A percentile compares a stretch with the other conserved stretches of the same genome.
phyloP scores from a whole-genome alignment of 2,329 filamentous ascomycete species.

The Fusarium foetens region DNA sequence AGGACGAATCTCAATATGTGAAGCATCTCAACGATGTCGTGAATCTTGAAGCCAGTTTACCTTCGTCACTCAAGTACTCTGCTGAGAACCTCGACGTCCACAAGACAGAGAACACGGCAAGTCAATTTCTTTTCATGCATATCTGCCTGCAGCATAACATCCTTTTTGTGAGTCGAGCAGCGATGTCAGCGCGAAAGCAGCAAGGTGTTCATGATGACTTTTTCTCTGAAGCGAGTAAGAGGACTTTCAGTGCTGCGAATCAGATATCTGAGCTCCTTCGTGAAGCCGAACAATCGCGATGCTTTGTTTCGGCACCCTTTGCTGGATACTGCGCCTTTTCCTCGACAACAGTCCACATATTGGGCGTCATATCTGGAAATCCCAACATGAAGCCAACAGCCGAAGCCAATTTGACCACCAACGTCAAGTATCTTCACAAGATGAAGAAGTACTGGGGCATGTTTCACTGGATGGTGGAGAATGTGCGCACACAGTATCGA shows the following conservation, averaged over 20 bases:
- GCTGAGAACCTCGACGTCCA: conserved; percentile 86
- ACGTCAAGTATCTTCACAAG: conserved; percentile 88
- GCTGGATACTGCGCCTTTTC: conserved; percentile 95
- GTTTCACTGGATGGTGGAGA: conserved; percentile 97
- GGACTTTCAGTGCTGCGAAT: conserved; percentile 85
- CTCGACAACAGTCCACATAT: conserved; percentile 93
- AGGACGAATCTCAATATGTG: conserved; percentile 79
- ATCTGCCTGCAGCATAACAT: conserved; percentile 90
- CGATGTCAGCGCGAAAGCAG: conserved; percentile 75
- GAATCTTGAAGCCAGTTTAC: conserved; percentile 75
- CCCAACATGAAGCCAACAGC: conserved; percentile 77
- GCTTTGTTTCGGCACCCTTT: conserved; percentile 88
- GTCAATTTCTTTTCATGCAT: conserved; percentile 93
- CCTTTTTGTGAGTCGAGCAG: conserved; percentile 89
- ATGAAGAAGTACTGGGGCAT: conserved; percentile 99
- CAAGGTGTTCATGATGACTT: conserved; percentile 82
- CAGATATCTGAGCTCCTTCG: conserved; percentile 86
- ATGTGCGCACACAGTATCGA: conserved; percentile 87
- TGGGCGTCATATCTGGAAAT: conserved; percentile 90
- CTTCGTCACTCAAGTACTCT: conserved; percentile 77
- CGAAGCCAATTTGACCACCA: conserved; percentile 85
- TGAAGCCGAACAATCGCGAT: conserved; percentile 73
- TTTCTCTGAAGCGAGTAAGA: conserved; percentile 76
- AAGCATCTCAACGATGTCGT: conserved; percentile 76
- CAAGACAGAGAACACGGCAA: conserved; percentile 83